phyloP scores from a whole-genome alignment of 176 grass and related monocot species.

The Otatea glauca region DNA sequence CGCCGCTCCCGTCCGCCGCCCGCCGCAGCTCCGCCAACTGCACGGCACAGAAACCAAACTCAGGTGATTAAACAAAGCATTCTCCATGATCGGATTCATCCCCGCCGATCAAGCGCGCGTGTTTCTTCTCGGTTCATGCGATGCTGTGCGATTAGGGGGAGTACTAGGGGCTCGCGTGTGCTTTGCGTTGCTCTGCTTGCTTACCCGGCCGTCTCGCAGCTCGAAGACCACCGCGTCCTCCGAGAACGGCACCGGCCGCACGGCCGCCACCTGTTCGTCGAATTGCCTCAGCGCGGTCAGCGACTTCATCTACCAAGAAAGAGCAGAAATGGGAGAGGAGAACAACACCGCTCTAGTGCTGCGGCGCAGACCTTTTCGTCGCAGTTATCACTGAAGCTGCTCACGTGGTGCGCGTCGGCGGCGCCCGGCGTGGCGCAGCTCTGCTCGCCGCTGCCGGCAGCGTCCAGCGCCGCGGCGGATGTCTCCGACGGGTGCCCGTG shows the following conservation, averaged over 20 bases:
- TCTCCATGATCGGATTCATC: background rate
- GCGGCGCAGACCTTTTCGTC: constrained; percentile 65
- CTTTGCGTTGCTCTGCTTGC: background rate
- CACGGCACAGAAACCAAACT: background rate
- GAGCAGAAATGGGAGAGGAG: background rate
- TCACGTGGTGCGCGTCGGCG: constrained; percentile 23
- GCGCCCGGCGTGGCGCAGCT: constrained; percentile 45
- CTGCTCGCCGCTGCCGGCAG: background rate
- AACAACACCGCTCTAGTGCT: background rate
- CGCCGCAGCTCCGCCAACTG: constrained; percentile 92
- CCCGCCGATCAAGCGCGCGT: background rate
- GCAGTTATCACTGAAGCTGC: constrained; percentile 65
- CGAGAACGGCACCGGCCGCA: constrained; percentile 81
- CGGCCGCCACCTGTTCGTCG: constrained; percentile 64
- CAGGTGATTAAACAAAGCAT: background rate
- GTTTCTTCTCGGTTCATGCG: background rate
- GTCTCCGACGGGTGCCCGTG: constrained; percentile 60
- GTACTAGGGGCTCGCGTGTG: background rate
- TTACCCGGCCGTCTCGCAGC: constrained; percentile 89
- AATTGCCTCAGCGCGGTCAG: constrained; percentile 33
- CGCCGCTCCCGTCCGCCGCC: constrained; percentile 42
- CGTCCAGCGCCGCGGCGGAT: constrained; percentile 14
- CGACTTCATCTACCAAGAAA: background rate
- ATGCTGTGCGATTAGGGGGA: background rate
- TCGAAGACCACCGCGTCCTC: constrained; percentile 81